Evolutionary conservation across 1,284 basidiomycete species (phyloP), one percentile per base, ranked within the genome.

Genomic region (Cryptococcus sp.): DNA sequence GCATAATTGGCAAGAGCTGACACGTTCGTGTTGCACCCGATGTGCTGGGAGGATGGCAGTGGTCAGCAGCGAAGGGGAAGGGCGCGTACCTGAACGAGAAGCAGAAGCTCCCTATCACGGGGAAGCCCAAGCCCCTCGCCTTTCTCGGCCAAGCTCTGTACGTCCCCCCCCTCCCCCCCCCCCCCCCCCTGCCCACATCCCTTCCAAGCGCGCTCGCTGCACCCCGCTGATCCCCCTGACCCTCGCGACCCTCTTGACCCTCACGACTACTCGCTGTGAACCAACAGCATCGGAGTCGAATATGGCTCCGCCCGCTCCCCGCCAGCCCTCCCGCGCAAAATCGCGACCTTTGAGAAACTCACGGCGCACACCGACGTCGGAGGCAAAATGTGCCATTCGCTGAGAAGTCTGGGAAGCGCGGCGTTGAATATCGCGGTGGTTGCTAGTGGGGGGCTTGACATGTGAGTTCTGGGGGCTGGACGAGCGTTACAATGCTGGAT

Each of bases 341-440:
- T 84, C 0, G 76, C 75, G 24, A 87, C 86, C 9, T 97, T 90
- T 78, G 78, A 82, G 56, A 83, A 84, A 4, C 83, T 98, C 16
- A 86, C 89, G 1, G 91, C 87, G 2, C 85, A 95, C 66, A 82
- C 85, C 1, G 79, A 76, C 40, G 71, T 79, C 28, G 86, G 87
- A 2, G 93, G 89, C 2, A 84, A 83, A 64, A 96, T 97, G 91
- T 87, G 83, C 1, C 93, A 96, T 73, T 88, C 89, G 6, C 79
- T 95, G 23, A 82, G 92, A 43, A 88, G 86, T 35, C 72, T 92
- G 63, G 93, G 92, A 5, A 90, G 86, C 66, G 91, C 90, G 0
- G 92, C 92, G 1, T 77, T 94, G 57, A 93, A 93, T 72, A 89
- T 85, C 68, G 82, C 83, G 3, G 79, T 87, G 76, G 90, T 93